Evolutionary conservation across 768 basidiomycete genomes (phyloP), one percentile per base, ranked within the genome.

Genomic region (Kwoniella heveanensis): DNA sequence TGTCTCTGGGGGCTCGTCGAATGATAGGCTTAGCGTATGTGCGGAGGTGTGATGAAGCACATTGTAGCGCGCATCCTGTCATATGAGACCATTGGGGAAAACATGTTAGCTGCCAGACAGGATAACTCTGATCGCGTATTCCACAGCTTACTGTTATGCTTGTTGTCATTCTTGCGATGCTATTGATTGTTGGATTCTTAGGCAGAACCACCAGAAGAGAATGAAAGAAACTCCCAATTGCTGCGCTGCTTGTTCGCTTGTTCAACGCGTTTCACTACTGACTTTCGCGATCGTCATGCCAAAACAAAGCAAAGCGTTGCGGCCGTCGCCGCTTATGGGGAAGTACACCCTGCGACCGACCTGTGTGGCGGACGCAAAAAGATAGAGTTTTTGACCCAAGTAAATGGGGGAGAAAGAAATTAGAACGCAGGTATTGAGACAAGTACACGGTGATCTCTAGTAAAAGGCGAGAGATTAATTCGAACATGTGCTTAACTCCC

Each of bases 1-100:
- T 54, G 72, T 71, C 63, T 77, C 72, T 7, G 75, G 72, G 3
- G 67, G 67, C 17, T 72, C 68, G 36, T 77, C 75, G 54, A 74
- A 66, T 24, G 52, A 50, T 3, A 77, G 54, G 2, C 72, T 68
- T 1, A 57, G 48, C 17, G 73, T 66, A 48, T 72, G 69, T 10
- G 62, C 63, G 13, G 62, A 25, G 0, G 70, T 72, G 54, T 68
- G 71, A 39, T 74, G 75, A 12, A 77, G 51, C 0, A 70, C 73
- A 54, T 70, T 74, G 62, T 60, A 77, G 6, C 75, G 72, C 4
- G 72, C 72, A 57, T 77, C 75, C 74, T 76, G 26, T 53, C n/a
- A n/a, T n/a, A n/a, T n/a, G n/a, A n/a, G n/a, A n/a, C n/a, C n/a
- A n/a, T n/a, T n/a, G n/a, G n/a, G n/a, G n/a, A n/a, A n/a, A n/a